Base-by-base conservation (phyloP, 441 rosid genomes). In the Arabidopsis lyrata region DNA sequence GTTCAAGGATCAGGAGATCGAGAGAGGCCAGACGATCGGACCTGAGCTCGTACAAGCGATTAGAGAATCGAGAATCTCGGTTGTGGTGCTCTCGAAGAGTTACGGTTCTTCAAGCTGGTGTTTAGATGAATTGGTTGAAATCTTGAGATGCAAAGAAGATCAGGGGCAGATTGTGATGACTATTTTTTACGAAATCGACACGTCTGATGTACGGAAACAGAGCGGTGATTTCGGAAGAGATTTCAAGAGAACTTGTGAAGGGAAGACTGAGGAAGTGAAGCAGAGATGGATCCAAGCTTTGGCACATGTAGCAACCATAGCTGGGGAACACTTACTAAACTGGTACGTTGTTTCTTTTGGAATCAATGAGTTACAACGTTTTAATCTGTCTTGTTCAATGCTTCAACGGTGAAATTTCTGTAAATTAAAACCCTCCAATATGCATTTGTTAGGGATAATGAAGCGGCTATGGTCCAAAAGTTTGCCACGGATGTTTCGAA, bases 241-340 rank as follows among this genome's bases (percentile, higher is more conserved):
- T 0, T 47, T 64, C 1, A 3, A 29, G 11, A 47, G 1, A 11
- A 48, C 38, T 9, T 63, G 68, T 16, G 5, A 24, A 14, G 32
- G 39, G 11, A 36, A 8, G 41, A 6, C 34, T 0, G 53, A 61
- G 22, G 42, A 29, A 2, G 24, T 3, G 41, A 61, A 24, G 60
- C 9, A 2, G 52, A 61, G 10, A 5, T 71, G 68, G 75, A 71
- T 0, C 2, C 0, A 61, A 49, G 66, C 75, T 36, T 16, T 71
- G 59, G 0, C 7, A 0, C 0, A 11, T 13, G 59, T 36, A 0
- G 75, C 66, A 4, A 24, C 0, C 29, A 47, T 70, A 0, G 48
- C 27, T 0, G 50, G 75, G 6, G 48, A 36, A 11, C 59, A 70
- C 6, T 70, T 31, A 22, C 10, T 15, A 0, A 36, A 27, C 0